These are phyloP conservation scores for Dioscorea cayenensis DNA, from an alignment of 116 monocot genomes.

Conservation along the genomic window DNA sequence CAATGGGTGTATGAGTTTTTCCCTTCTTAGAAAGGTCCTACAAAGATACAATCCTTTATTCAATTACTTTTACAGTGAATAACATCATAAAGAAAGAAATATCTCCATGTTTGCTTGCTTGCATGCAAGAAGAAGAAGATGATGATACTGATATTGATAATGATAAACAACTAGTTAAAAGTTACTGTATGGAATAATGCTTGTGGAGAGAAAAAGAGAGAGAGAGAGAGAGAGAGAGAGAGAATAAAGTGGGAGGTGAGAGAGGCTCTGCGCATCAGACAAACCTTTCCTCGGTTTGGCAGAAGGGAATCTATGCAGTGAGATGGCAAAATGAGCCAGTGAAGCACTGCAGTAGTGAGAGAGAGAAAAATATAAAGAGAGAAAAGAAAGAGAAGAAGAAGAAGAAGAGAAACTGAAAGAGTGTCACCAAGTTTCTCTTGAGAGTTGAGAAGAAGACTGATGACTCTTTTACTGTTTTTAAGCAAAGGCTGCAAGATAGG, in stretches of 20 bases:
- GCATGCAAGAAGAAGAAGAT: neutral
- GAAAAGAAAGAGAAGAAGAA: too few relatives aligned
- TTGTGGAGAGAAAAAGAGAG: slow-evolving; percentile 5
- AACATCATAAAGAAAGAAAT: neutral
- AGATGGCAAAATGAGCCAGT: slow-evolving; percentile 1
- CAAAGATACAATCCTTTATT: too few relatives aligned
- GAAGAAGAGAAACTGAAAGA: too few relatives aligned
- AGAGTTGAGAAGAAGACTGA: neutral
- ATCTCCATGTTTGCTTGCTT: neutral
- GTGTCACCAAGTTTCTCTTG: neutral
- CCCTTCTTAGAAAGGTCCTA: too few relatives aligned
- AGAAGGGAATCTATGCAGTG: slow-evolving; percentile 62
- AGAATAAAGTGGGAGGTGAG: slow-evolving; percentile 21
- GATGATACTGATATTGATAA: too few relatives aligned
- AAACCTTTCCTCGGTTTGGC: slow-evolving; percentile 70
- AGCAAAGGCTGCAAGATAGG: neutral
- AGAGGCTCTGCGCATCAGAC: slow-evolving; percentile 15
- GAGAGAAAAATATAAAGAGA: neutral
- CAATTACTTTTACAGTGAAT: neutral
- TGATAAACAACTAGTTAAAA: too few relatives aligned
- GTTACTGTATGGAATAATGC: too few relatives aligned
- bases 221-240: slow-evolving; percentile 7
- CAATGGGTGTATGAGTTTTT: too few relatives aligned
- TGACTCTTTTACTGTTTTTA: neutral
- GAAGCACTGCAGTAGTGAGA: neutral